Conservation (phyloP, 2,329 filamentous ascomycete species). For the Apiospora rasikravindrae region DNA sequence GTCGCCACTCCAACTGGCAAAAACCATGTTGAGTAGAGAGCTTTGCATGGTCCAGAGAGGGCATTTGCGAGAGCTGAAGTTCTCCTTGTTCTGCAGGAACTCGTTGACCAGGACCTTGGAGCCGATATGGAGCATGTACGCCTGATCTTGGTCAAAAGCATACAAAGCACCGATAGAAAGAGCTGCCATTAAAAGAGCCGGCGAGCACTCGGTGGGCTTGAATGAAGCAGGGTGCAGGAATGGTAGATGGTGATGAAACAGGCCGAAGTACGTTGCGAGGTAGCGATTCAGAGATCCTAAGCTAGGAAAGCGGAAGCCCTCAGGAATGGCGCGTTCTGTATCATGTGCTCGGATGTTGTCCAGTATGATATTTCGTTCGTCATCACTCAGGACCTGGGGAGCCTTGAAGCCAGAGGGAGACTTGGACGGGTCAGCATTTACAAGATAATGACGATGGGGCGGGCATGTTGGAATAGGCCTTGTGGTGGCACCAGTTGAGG, state of each 20-base stretch:
- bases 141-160: slow-evolving; percentile 95
- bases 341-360: slow-evolving; percentile 86
- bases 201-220: slow-evolving; percentile 77
- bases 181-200: slow-evolving; percentile 84
- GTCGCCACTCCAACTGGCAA: slow-evolving; percentile 98
- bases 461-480: slow-evolving; percentile 7
- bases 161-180: slow-evolving; percentile 95
- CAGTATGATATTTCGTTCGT: slow-evolving; percentile 83
- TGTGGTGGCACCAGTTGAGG: slow-evolving; percentile 56
- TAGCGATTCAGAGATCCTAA: slow-evolving; percentile 86
- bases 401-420: slow-evolving; percentile 72
- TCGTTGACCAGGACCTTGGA: slow-evolving; percentile 97
- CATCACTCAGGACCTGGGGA: slow-evolving; percentile 82
- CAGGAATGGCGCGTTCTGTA: slow-evolving; percentile 79
- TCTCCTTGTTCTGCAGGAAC: slow-evolving; percentile 97
- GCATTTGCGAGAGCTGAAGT: slow-evolving; percentile 97
- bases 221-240: slow-evolving; percentile 95
- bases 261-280: slow-evolving; percentile 91
- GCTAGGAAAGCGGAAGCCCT: slow-evolving; percentile 87
- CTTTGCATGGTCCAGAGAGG: slow-evolving; percentile 98
- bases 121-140: slow-evolving; percentile 95
- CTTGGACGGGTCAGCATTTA: slow-evolving; percentile 41
- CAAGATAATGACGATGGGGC: neutral
- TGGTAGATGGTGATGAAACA: slow-evolving; percentile 96
- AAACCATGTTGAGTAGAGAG: slow-evolving; percentile 96